phyloP scores from a whole-genome alignment of 306 rosid species.

The Neltuma alba region DNA sequence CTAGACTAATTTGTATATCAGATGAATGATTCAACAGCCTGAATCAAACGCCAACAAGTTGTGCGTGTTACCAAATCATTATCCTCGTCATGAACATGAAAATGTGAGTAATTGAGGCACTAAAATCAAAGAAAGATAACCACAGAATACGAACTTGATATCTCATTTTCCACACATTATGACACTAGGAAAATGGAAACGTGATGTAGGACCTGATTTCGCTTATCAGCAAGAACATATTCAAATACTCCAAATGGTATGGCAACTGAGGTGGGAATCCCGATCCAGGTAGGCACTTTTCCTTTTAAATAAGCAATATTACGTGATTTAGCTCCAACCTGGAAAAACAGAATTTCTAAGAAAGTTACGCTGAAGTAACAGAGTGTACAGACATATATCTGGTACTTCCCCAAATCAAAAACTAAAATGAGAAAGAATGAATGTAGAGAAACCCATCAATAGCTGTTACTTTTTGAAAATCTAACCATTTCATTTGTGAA shows the following conservation, averaged over 20 bases:
- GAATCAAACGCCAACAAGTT: slow-evolving; percentile 26
- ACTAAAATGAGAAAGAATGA: slow-evolving; percentile 3
- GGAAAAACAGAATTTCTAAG: slow-evolving; percentile 28
- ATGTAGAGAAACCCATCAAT: slow-evolving; percentile 30
- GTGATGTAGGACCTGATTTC: slow-evolving; percentile 70
- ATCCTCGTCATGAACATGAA: not conserved
- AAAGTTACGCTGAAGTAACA: slow-evolving; percentile 33
- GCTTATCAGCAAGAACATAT: slow-evolving; percentile 73
- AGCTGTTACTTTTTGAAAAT: slow-evolving; percentile 29
- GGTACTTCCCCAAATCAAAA: slow-evolving; percentile 13
- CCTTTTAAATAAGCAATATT: slow-evolving; percentile 84
- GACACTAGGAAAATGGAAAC: slow-evolving; percentile 8
- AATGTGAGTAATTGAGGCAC: slow-evolving; percentile 6
- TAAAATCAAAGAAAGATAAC: slow-evolving; percentile 20
- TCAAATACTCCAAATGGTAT: slow-evolving; percentile 94
- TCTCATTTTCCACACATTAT: slow-evolving; percentile 13
- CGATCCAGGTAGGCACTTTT: slow-evolving; percentile 91
- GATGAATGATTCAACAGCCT: slow-evolving; percentile 23
- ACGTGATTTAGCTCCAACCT: slow-evolving; percentile 99
- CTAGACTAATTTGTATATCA: slow-evolving; percentile 13
- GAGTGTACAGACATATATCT: not conserved
- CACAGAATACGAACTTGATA: slow-evolving; percentile 31
- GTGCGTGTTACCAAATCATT: not conserved
- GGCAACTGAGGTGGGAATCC: slow-evolving; percentile 96
- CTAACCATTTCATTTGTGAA: slow-evolving; percentile 87